Evolutionary conservation across 116 monocot species (phyloP).

Genomic region (Phalaenopsis hybrid): DNA sequence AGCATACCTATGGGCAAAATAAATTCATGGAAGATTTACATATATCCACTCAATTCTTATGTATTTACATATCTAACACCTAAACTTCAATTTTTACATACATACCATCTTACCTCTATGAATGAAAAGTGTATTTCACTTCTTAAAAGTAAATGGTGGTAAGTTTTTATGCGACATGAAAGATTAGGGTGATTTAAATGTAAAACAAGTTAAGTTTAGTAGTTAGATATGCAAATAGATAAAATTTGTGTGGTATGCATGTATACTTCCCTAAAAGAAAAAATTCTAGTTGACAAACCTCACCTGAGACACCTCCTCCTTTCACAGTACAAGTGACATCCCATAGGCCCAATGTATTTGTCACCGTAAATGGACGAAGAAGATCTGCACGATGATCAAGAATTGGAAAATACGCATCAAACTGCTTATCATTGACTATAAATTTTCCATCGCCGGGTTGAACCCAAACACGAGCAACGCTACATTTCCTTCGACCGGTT

Average conservation of each 20-base stretch:
- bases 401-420: conserved; percentile 85
- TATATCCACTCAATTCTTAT: no score
- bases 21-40: not conserved
- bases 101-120: no score
- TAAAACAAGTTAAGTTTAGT: no score
- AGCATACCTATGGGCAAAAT: not conserved
- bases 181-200: no score
- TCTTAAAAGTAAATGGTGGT: no score
- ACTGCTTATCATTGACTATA: conserved; percentile 74
- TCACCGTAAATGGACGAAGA: conserved; percentile 81
- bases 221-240: no score
- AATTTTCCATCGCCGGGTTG: conserved; percentile 84
- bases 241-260: no score
- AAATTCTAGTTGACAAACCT: not conserved
- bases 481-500: conserved; percentile 90
- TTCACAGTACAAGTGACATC: conserved; percentile 89
- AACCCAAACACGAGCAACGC: conserved; percentile 89
- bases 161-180: no score
- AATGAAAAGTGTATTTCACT: no score
- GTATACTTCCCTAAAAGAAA: not conserved
- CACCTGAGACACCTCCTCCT: conserved; percentile 95
- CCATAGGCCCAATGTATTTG: conserved; percentile 82
- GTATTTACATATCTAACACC: no score
- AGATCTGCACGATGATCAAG: conserved; percentile 87
- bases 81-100: no score